Percentiles rank a stretch among this genome's conserved stretches.
These are phyloP conservation scores for Hypoxylon sp. DNA, from an alignment of 2,329 filamentous ascomycete genomes.

Conservation along the genomic window DNA sequence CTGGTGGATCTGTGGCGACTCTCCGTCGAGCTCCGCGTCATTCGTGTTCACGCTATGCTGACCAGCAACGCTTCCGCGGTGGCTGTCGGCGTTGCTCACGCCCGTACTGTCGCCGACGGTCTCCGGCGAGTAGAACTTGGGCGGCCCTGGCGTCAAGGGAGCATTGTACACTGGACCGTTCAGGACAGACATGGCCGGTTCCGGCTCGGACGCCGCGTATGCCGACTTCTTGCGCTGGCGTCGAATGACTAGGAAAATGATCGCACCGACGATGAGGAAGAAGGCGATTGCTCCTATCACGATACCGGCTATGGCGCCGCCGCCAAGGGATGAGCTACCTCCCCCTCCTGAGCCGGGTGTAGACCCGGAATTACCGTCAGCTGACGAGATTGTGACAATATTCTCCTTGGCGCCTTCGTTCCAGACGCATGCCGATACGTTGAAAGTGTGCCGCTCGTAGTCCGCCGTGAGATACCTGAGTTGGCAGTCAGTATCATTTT, in stretches of 20 bases:
- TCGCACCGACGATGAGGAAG: slow-evolving; percentile 25
- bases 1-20: slow-evolving; percentile 36
- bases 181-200: slow-evolving; percentile 45
- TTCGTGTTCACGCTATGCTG: slow-evolving; percentile 27
- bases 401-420: slow-evolving; percentile 50
- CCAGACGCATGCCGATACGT: slow-evolving; percentile 54
- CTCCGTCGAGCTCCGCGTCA: slow-evolving; percentile 41
- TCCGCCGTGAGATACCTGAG: slow-evolving; percentile 54
- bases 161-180: slow-evolving; percentile 50
- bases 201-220: slow-evolving; percentile 38
- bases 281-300: slow-evolving; percentile 38
- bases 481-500: slow-evolving; percentile 15
- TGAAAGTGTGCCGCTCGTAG: slow-evolving; percentile 56
- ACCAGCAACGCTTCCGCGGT: slow-evolving; percentile 3
- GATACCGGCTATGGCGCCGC: slow-evolving; percentile 45
- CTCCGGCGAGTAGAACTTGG: slow-evolving; percentile 41
- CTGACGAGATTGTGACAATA: slow-evolving; percentile 49
- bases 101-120: slow-evolving; percentile 40
- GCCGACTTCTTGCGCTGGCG: slow-evolving; percentile 41
- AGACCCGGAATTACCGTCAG: slow-evolving; percentile 20
- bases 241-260: slow-evolving; percentile 31
- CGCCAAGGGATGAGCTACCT: slow-evolving; percentile 27
- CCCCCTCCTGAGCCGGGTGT: background rate
- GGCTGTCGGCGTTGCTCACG: slow-evolving; percentile 24
- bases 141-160: slow-evolving; percentile 29